These are phyloP conservation scores for Cercophora samala DNA, from an alignment of 495 filamentous ascomycete species.

Conservation along the genomic window DNA sequence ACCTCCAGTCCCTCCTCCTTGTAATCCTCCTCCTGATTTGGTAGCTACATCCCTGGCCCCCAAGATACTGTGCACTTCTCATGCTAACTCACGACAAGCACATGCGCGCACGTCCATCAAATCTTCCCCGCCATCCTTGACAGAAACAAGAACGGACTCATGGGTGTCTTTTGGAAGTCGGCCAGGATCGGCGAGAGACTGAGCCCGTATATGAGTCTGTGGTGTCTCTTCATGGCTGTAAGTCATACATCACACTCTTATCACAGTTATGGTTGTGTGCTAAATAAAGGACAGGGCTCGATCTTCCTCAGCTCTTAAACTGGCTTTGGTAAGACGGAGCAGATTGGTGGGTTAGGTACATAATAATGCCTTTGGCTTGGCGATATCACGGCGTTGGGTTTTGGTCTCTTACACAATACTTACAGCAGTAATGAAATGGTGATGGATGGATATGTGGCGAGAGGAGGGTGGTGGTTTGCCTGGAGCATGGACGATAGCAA, in stretches of 20 bases:
- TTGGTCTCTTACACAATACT: background rate
- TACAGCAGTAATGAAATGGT: background rate
- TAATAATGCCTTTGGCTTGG: background rate
- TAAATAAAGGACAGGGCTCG: background rate
- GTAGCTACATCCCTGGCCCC: conserved; percentile 1
- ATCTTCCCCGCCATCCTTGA: conserved; percentile 91
- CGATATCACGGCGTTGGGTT: background rate
- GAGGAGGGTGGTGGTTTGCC: background rate
- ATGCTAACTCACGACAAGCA: conserved; percentile 36
- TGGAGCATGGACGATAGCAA: background rate
- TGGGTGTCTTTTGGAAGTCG: conserved; percentile 95
- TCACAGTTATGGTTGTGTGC: background rate
- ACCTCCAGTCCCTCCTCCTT: conserved; percentile 90
- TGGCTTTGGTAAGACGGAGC: background rate
- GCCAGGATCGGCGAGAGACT: conserved; percentile 89
- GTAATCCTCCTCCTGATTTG: conserved; percentile 94
- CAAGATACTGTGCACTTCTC: background rate
- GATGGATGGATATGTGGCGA: background rate
- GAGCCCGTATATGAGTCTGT: conserved; percentile 93
- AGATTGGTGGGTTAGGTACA: background rate
- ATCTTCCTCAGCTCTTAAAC: conserved; percentile 9
- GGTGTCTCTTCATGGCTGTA: conserved; percentile 93
- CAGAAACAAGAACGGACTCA: conserved; percentile 87
- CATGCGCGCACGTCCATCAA: conserved; percentile 86
- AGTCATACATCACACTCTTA: conserved; percentile 11